A percentile compares a stretch with the other conserved stretches of the same genome.
Evolutionary conservation across 140 eudicot genomes (phyloP).

Genomic region (Flaveria floridana): DNA sequence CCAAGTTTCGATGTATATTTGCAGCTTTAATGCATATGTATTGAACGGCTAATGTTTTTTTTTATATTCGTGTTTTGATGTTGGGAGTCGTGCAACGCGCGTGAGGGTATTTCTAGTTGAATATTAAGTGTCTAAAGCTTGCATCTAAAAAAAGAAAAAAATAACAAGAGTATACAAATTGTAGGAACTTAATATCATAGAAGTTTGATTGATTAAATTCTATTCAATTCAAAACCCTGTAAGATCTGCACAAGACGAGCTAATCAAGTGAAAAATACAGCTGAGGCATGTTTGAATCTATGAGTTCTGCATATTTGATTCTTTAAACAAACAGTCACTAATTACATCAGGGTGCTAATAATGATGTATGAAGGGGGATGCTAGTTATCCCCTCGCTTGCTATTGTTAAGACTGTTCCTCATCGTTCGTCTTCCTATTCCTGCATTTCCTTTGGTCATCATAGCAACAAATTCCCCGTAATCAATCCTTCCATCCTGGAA

Average conservation of each 20-base stretch:
- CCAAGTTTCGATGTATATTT: neutral
- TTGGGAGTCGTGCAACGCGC: too few relatives aligned
- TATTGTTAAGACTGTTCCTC: constrained; percentile 80
- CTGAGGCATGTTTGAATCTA: constrained; percentile 14
- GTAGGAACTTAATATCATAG: neutral
- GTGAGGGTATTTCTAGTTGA: neutral
- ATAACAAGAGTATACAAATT: neutral
- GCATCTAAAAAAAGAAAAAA: neutral
- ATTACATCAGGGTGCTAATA: neutral
- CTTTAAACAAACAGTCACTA: constrained; percentile 18
- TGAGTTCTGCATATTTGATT: neutral
- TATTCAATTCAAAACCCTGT: neutral
- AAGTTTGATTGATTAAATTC: neutral
- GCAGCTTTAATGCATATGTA: neutral
- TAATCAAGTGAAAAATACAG: neutral
- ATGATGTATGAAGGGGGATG: constrained; percentile 1
- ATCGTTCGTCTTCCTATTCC: constrained; percentile 90
- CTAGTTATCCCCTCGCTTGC: constrained; percentile 55
- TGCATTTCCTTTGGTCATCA: constrained; percentile 93
- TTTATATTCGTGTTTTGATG: too few relatives aligned
- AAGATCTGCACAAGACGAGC: neutral
- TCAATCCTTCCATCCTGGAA: constrained; percentile 90
- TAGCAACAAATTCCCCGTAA: constrained; percentile 90
- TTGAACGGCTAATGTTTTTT: too few relatives aligned
- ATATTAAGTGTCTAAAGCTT: neutral